Base-by-base conservation (phyloP, 495 filamentous ascomycete genomes). In the Xylaria venustula region DNA sequence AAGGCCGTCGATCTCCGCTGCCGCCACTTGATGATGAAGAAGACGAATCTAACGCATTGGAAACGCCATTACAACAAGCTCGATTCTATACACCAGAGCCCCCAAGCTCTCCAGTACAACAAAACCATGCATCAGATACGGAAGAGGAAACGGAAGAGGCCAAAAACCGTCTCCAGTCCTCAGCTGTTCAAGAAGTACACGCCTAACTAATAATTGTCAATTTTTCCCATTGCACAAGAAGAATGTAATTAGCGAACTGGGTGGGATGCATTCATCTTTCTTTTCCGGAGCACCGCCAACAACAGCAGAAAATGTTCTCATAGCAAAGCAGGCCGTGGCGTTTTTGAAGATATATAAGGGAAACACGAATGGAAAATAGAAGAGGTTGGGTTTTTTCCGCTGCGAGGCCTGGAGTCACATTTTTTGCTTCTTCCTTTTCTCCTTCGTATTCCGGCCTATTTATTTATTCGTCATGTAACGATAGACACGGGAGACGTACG, bases 1-100 rank as follows among this genome's bases (percentile, higher is more conserved):
- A 85, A 25, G 83, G 83, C 14, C 72, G 80, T 45, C 76, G 74
- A 17, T 83, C 83, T 5, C 82, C 82, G 3, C 66, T 85, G 19
- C 80, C 80, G 6, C 78, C 79, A 0, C 77, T 81, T 15, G 79
- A 60, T 14, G 80, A 61, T 11, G 20, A 54, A 4, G 77, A 81
- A 58, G 64, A 66, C 15, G 66, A 67, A 58, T 58, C 12, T 37
- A 45, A 12, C 0, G 61, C 19, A 9, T 34, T 45, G 22, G 60
- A 68, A 25, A 58, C 44, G 20, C 52, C 41, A n/a, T 62, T 65
- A 11, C 74, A n/a, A n/a, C n/a, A 74, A 26, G 71, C 78, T 0
- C 62, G 71, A 41, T 79, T 78, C 51, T 79, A 76, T 56, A 80
- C 78, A 7, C 78, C 78, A 0, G 76, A 80, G 5, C 71, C 73